Evolutionary conservation across 805 yeast genomes (phyloP), one percentile per base, ranked within the genome.

Genomic region (Candida boleticola): DNA sequence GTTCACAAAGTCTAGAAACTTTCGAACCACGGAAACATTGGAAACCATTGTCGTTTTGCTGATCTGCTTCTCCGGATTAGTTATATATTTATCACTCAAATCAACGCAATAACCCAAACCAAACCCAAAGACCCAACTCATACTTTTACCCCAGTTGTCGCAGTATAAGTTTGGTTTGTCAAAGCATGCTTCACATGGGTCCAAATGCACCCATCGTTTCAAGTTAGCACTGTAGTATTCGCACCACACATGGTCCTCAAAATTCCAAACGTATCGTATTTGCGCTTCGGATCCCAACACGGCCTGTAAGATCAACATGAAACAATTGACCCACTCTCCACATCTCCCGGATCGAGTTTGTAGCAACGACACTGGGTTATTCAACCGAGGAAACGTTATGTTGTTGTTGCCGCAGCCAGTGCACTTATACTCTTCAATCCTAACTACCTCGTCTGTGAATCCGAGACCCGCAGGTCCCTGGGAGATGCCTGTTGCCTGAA

Each of bases 171-270:
- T 58, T 0, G 97, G 97, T 46, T 87, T 79, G 60, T 92, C 95
- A 63, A 73, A 89, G 0, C 90, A 82, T 37, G 80, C 83, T 52
- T 90, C 98, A 59, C 98, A 92, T 6, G 88, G 78, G 54, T 90
- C 98, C 14, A 86, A 66, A 60, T 92, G 98, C 16, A 90, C 72
- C 97, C 98, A 92, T 41, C 89, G 63, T 34, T 73, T 61, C 48
- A 77, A 67, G 17, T 64, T 54, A 0, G 53, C 59, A 1, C 95
- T 85, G 58, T 79, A 90, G 52, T 85, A 83, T 56, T 92, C 98
- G 53, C 95, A 85, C 98, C 98, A 92, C 1, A 88, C 97, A 59
- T 92, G 98, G 58, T 92, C 98, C 58, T 92, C 98, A 5, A 77
- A 68, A 59, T 89, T 89, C 95, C 95, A 87, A 2, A 90, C 66